Conservation (phyloP, 225 moss, liverwort and hornwort species). For the Sphagnum tenellum region DNA sequence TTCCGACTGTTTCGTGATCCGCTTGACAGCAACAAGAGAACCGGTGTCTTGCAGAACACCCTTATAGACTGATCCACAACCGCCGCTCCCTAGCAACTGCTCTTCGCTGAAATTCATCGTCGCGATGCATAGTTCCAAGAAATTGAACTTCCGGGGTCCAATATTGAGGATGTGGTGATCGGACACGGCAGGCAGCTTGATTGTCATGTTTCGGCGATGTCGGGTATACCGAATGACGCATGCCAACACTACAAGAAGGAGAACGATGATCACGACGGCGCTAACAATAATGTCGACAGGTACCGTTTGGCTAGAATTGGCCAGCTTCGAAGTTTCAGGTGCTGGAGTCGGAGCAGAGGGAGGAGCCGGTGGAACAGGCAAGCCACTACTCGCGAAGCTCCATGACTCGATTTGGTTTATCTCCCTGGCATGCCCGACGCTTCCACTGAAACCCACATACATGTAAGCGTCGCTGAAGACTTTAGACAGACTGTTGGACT, state of each 20-base stretch:
- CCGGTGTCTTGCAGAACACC: conserved; percentile 33
- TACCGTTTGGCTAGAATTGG: background rate
- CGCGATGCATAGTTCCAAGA: conserved; percentile 34
- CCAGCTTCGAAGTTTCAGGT: background rate
- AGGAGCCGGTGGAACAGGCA: background rate
- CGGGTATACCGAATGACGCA: background rate
- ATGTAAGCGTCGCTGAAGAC: conserved; percentile 9
- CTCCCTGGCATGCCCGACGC: conserved; percentile 9
- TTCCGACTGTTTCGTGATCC: conserved; percentile 32
- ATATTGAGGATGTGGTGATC: background rate
- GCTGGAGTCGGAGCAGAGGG: background rate
- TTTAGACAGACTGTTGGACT: background rate
- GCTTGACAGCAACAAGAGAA: conserved; percentile 34
- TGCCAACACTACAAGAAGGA: background rate
- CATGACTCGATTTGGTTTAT: conserved; percentile 19
- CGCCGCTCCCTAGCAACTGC: conserved; percentile 40
- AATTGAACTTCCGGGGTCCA: conserved; percentile 39
- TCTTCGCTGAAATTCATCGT: conserved; percentile 33
- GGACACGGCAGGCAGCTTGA: background rate
- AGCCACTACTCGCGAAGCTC: conserved; percentile 11
- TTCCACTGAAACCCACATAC: conserved; percentile 24
- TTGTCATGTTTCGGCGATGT: background rate
- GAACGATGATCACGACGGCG: background rate
- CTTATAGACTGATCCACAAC: conserved; percentile 42
- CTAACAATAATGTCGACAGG: background rate